These are phyloP conservation scores for Mucor irregularis DNA, from an alignment of 371 early-diverging fungal species.

Conservation along the genomic window DNA sequence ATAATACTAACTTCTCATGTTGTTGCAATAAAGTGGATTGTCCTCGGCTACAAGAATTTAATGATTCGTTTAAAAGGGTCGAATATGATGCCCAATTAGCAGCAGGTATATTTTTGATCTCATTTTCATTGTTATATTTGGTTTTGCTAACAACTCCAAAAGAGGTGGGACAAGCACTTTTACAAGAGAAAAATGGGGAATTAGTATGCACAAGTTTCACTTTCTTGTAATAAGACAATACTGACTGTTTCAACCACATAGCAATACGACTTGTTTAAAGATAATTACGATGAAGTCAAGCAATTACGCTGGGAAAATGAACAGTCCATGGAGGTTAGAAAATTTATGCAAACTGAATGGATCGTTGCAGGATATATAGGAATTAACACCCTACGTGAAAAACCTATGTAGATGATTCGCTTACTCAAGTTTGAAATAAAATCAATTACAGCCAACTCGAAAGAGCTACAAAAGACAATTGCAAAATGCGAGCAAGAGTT, in stretches of 20 bases:
- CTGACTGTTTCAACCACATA: neutral
- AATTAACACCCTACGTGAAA: too few species aligned
- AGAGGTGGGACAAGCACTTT: constrained; percentile 22
- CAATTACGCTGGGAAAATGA: constrained; percentile 13
- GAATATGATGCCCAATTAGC: constrained; percentile 17
- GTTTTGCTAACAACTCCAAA: neutral
- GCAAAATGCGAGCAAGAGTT: neutral
- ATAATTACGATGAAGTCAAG: constrained; percentile 13
- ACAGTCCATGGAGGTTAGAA: constrained; percentile 10
- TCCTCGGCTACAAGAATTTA: constrained; percentile 2
- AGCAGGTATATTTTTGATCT: constrained; percentile 23
- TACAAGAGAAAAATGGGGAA: constrained; percentile 7
- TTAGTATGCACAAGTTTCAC: neutral
- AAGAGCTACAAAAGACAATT: neutral
- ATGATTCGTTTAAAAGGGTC: constrained; percentile 12
- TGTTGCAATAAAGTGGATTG: constrained; percentile 11
- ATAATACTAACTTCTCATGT: constrained; percentile 7
- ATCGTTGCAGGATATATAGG: too few species aligned
- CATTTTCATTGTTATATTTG: too few species aligned
- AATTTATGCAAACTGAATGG: neutral
- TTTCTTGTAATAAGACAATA: neutral
- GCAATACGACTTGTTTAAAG: constrained; percentile 5
- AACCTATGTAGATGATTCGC: neutral
- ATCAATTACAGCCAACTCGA: neutral
- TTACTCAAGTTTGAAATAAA: constrained; percentile 3